phyloP scores from a whole-genome alignment of 495 filamentous ascomycete species.

The Thermothielavioides terrestris region DNA sequence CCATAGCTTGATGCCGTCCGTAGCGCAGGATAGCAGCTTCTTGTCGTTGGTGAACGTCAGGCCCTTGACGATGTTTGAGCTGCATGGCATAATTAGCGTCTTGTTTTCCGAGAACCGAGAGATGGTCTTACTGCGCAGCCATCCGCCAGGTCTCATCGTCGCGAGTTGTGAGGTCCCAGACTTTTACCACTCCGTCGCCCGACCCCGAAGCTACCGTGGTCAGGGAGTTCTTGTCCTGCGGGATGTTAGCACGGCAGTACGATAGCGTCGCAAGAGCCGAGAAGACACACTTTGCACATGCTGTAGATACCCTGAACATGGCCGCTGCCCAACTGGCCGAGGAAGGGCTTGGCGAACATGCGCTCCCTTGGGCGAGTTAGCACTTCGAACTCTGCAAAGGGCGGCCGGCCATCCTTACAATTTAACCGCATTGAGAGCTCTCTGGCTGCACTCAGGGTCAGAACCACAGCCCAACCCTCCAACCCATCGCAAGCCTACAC shows the following conservation, averaged over 20 bases:
- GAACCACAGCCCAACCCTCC: not conserved
- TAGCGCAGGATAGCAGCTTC: constrained; percentile 83
- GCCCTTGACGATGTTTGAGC: constrained; percentile 75
- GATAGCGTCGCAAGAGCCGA: not conserved
- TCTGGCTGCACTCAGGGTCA: constrained; percentile 15
- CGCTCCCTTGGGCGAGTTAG: constrained; percentile 47
- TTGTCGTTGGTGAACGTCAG: constrained; percentile 77
- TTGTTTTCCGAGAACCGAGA: not conserved
- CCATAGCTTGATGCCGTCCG: constrained; percentile 81
- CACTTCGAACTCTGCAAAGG: not conserved
- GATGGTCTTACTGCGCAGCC: constrained; percentile 52
- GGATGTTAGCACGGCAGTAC: not conserved
- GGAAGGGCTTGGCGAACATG: constrained; percentile 91
- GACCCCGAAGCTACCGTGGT: constrained; percentile 69
- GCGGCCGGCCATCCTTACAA: constrained; percentile 30
- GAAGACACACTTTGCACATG: constrained; percentile 45
- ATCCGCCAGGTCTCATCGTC: constrained; percentile 68
- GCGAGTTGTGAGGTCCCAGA: constrained; percentile 77
- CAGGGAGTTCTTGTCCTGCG: constrained; percentile 56
- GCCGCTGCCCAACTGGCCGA: constrained; percentile 77
- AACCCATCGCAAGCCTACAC: not conserved
- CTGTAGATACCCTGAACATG: constrained; percentile 89
- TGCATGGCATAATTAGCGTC: constrained; percentile 1
- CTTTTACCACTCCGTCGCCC: constrained; percentile 83
- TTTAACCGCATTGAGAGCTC: constrained; percentile 70